Evolutionary conservation across 306 rosid genomes (phyloP).

Genomic region (Vicia faba): DNA sequence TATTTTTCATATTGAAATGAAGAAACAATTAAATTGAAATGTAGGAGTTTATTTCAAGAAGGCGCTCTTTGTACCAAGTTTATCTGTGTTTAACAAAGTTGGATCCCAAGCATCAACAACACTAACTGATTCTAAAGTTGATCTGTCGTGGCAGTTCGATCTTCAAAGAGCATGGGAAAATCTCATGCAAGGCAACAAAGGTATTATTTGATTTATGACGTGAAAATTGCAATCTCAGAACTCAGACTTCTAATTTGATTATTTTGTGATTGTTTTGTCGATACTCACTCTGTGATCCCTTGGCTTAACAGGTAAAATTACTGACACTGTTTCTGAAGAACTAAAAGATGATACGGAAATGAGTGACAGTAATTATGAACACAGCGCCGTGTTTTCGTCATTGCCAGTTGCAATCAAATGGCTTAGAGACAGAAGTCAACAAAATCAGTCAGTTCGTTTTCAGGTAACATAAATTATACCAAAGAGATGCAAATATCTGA

Average conservation of each 20-base stretch:
- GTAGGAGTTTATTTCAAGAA: slow-evolving; percentile 89
- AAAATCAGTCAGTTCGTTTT: slow-evolving; percentile 67
- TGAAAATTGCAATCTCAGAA: slow-evolving; percentile 3
- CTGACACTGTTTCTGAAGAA: slow-evolving; percentile 53
- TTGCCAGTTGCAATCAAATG: slow-evolving; percentile 81
- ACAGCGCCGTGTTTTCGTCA: slow-evolving; percentile 81
- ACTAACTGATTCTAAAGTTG: slow-evolving; percentile 55
- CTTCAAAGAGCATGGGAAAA: slow-evolving; percentile 90
- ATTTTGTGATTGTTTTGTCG: background rate
- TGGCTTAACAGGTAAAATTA: slow-evolving; percentile 43
- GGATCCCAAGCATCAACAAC: slow-evolving; percentile 64
- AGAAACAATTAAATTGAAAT: slow-evolving; percentile 34
- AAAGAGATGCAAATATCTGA: slow-evolving; percentile 19
- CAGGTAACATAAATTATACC: slow-evolving; percentile 60
- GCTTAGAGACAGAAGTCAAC: slow-evolving; percentile 77
- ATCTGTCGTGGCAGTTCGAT: slow-evolving; percentile 84
- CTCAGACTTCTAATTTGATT: slow-evolving; percentile 7
- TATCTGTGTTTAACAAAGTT: slow-evolving; percentile 69
- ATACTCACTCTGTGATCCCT: slow-evolving; percentile 20
- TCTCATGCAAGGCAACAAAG: slow-evolving; percentile 68
- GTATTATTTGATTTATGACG: slow-evolving; percentile 40
- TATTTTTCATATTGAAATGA: background rate
- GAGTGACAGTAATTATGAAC: slow-evolving; percentile 61
- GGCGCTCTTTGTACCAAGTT: slow-evolving; percentile 89
- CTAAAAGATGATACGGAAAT: slow-evolving; percentile 60